A percentile compares a stretch with the other conserved stretches of the same genome.
phyloP scores from a whole-genome alignment of 371 early-diverging fungal genomes.

The Smittium culicis region DNA sequence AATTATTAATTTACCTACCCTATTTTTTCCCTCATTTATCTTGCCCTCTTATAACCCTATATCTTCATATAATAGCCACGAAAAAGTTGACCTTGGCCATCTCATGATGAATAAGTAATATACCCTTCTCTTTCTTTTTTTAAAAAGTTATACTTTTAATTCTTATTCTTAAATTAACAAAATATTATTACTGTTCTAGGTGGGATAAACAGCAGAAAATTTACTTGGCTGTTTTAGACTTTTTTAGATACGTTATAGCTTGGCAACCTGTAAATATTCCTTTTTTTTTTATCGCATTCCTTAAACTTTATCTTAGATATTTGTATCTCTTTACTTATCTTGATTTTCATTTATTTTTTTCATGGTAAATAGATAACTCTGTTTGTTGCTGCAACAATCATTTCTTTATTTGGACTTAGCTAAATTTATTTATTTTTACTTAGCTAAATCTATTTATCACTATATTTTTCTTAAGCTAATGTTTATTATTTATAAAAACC shows the following conservation, averaged over 20 bases:
- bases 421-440: too few relatives aligned
- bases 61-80: slow-evolving; percentile 13
- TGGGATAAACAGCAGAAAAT: slow-evolving; percentile 32
- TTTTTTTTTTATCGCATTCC: background rate
- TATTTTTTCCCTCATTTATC: background rate
- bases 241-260: slow-evolving; percentile 30
- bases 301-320: background rate
- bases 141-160: slow-evolving; percentile 3
- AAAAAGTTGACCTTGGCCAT: slow-evolving; percentile 28
- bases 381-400: background rate
- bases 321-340: background rate
- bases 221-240: slow-evolving; percentile 29
- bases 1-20: background rate
- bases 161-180: background rate
- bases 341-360: too few relatives aligned
- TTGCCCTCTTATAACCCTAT: background rate
- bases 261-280: slow-evolving; percentile 26
- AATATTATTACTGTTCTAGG: slow-evolving; percentile 7
- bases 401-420: background rate
- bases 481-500: too few relatives aligned
- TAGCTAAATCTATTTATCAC: too few relatives aligned
- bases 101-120: slow-evolving; percentile 20
- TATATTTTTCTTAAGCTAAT: too few relatives aligned
- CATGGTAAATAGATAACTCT: background rate
- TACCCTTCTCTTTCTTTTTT: background rate